Evolutionary conservation across 116 monocot genomes (phyloP), one percentile per base, ranked within the genome.

Genomic region (Papilionanthe hybrid): DNA sequence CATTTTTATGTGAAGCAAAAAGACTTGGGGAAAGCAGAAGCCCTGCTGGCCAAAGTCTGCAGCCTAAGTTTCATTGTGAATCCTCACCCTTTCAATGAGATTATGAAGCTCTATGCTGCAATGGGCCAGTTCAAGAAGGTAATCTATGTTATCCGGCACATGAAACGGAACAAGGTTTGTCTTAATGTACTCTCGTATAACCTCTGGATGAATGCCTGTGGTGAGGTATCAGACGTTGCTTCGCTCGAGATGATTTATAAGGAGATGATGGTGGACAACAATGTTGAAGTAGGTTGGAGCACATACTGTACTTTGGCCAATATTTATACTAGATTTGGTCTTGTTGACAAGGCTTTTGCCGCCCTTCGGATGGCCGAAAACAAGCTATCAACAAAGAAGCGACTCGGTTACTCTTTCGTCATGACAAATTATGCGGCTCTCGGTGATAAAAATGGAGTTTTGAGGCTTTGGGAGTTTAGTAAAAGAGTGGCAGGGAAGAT

Each of bases 31-130:
- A 86, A 87, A 81, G 90, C 96, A 37, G 96, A 96, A 80, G 73
- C 79, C 48, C 80, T 93, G 42, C 87, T 93, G 91, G 47, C 45
- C 48, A 85, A 80, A 77, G 60, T 96, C 50, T 85, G 83, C 55
- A 85, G 76, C 23, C 76, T 78, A 55, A 93, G 92, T 37, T 48
- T 92, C n/a, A 75, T 85, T 19, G 91, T 90, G 44, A 78, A 79
- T 85, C 86, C 84, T 84, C 84, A 88, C 37, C 91, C 84, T 60
- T 96, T 86, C 81, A 89, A 87, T 82, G 96, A 93, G 84, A 96
- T 93, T 84, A 91, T 96, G 91, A 96, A 96, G 80, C 83, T 96
- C 19, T 93, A 93, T 67, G 50, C 83, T 75, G 86, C 93, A 60
- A 90, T 69, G 42, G 78, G 80, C 83, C 86, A 89, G n/a, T 86